A percentile compares a stretch with the other conserved stretches of the same genome.
Evolutionary conservation across 1,139 yeast genomes (phyloP).

Genomic region (Debaryomyces fabryi): DNA sequence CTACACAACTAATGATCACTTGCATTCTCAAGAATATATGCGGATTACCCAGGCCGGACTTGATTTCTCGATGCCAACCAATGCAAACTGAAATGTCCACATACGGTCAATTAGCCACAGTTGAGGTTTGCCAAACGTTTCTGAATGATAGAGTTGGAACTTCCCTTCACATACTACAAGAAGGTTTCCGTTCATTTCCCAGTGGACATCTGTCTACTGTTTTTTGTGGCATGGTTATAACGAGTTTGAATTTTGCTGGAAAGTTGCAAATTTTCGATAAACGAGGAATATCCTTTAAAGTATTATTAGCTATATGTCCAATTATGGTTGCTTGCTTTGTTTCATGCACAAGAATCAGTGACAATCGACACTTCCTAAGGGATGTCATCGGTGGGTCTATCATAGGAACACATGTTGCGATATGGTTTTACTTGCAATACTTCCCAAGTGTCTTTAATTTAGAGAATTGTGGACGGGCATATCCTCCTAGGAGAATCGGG

Average conservation of each 20-base stretch:
- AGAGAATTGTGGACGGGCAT: slow-evolving; percentile 42
- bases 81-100: slow-evolving; percentile 8
- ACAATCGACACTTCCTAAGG: slow-evolving; percentile 48
- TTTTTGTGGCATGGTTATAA: slow-evolving; percentile 45
- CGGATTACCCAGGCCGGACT: slow-evolving; percentile 53
- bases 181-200: slow-evolving; percentile 55
- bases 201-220: slow-evolving; percentile 55
- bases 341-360: slow-evolving; percentile 48
- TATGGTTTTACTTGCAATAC: slow-evolving; percentile 41
- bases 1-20: slow-evolving; percentile 43
- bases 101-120: slow-evolving; percentile 28
- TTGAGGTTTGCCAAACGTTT: slow-evolving; percentile 36
- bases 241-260: slow-evolving; percentile 40
- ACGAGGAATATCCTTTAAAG: slow-evolving; percentile 39
- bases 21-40: slow-evolving; percentile 46
- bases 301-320: slow-evolving; percentile 38
- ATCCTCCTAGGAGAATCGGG: slow-evolving; percentile 49
- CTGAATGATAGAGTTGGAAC: slow-evolving; percentile 6
- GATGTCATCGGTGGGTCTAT: slow-evolving; percentile 47
- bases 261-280: slow-evolving; percentile 40
- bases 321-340: slow-evolving; percentile 39
- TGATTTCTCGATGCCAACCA: slow-evolving; percentile 47
- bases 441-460: slow-evolving; percentile 41
- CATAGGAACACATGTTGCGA: slow-evolving; percentile 39
- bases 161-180: slow-evolving; percentile 32